Evolutionary conservation across 176 grass and related monocot genomes (phyloP).

Genomic region (Oropetium thomaeum): DNA sequence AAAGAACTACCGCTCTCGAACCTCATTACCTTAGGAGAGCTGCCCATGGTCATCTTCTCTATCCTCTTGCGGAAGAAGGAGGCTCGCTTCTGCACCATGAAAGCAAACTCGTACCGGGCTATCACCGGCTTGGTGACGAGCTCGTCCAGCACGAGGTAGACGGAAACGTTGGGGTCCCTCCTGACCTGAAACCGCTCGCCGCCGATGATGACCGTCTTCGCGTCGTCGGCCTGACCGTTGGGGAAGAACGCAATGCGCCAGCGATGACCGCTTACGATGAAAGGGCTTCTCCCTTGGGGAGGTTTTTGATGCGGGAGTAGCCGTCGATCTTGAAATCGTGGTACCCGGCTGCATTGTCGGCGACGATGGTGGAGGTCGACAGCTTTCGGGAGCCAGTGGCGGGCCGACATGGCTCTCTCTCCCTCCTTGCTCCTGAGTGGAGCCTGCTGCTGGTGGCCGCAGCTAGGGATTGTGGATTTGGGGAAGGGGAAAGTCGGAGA

Average conservation of each 20-base stretch:
- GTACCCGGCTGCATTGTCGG: neutral
- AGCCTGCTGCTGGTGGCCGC: neutral
- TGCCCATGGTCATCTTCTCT: neutral
- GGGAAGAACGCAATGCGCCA: slow-evolving; percentile 27
- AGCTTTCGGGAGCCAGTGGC: too few species aligned
- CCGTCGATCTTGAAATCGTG: neutral
- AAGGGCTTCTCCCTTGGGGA: neutral
- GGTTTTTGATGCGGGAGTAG: neutral
- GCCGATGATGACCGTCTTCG: too few species aligned
- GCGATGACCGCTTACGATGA: neutral
- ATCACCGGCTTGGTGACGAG: neutral
- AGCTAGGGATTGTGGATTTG: neutral
- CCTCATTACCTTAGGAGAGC: too few species aligned
- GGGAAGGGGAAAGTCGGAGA: too few species aligned
- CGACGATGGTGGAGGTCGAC: neutral
- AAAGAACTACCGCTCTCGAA: too few species aligned
- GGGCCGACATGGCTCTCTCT: neutral
- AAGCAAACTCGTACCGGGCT: slow-evolving; percentile 11
- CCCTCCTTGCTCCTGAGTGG: neutral
- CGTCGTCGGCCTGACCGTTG: neutral
- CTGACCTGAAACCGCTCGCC: too few species aligned
- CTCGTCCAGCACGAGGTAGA: slow-evolving; percentile 16
- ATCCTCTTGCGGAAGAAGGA: neutral
- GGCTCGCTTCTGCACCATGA: slow-evolving; percentile 16
- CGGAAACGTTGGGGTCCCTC: too few species aligned